Evolutionary conservation across 352 stramenopile genomes (phyloP).

Genomic region (Phytophthora cajani): DNA sequence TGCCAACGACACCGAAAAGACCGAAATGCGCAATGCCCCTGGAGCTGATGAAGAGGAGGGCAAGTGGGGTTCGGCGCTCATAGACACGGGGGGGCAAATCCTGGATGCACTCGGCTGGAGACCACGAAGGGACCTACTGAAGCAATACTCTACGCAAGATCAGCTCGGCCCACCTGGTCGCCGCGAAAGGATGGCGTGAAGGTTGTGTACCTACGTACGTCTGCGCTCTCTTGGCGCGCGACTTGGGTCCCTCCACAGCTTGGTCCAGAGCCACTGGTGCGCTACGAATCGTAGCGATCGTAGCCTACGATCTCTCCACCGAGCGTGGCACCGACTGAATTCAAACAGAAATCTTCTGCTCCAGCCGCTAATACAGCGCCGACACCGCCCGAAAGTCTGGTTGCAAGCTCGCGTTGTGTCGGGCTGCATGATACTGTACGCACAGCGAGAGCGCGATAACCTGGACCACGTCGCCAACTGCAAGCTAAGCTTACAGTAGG

Average conservation of each 20-base stretch:
- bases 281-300: neutral
- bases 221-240: slow-evolving; percentile 3
- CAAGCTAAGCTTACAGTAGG: neutral
- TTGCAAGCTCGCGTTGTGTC: neutral
- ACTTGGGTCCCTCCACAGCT: neutral
- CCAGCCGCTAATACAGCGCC: no score
- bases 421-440: neutral
- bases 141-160: neutral
- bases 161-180: slow-evolving; percentile 4
- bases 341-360: neutral
- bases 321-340: neutral
- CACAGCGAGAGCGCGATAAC: neutral
- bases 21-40: slow-evolving; percentile 9
- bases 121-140: neutral
- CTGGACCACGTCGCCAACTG: neutral
- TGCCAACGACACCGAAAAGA: slow-evolving; percentile 24
- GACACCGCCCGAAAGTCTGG: no score
- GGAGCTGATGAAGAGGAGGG: slow-evolving; percentile 21
- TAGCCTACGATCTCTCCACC: neutral
- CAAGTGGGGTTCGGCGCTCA: neutral
- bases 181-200: slow-evolving; percentile 25
- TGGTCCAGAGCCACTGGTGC: neutral
- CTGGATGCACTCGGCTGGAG: neutral
- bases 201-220: slow-evolving; percentile 30
- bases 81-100: slow-evolving; percentile 31